phyloP scores from a whole-genome alignment of 768 basidiomycete species.

The Filobasidium wieringae region DNA sequence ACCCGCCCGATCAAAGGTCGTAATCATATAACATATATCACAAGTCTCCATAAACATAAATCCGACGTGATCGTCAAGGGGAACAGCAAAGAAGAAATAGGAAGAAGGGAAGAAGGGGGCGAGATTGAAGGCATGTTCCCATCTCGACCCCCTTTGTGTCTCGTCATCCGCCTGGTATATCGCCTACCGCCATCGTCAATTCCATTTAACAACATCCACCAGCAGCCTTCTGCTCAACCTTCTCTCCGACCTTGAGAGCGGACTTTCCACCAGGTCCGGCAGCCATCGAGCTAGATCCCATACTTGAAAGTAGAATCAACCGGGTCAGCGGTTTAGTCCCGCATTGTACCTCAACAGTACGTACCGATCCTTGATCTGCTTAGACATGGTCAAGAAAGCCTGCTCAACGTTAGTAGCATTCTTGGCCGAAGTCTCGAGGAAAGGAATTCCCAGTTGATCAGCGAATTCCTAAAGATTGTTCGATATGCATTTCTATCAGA shows the following conservation, averaged over 20 bases:
- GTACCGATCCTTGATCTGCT: slow-evolving; percentile 48
- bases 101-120: no score
- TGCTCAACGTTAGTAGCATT: slow-evolving; percentile 95
- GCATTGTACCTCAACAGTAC: slow-evolving; percentile 1
- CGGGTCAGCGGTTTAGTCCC: not conserved
- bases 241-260: slow-evolving; percentile 36
- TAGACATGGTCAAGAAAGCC: slow-evolving; percentile 91
- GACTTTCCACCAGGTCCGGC: slow-evolving; percentile 34
- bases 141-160: no score
- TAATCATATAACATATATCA: no score
- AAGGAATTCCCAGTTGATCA: slow-evolving; percentile 79
- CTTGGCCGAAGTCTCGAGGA: slow-evolving; percentile 98
- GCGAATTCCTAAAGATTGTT: slow-evolving; percentile 65
- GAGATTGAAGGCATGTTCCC: no score
- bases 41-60: no score
- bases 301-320: slow-evolving; percentile 14
- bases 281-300: slow-evolving; percentile 36
- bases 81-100: no score
- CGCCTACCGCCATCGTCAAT: no score
- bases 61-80: no score
- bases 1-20: no score
- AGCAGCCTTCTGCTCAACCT: slow-evolving; percentile 36
- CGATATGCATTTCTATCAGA: not conserved
- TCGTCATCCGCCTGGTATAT: no score
- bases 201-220: slow-evolving; percentile 35